These are phyloP conservation scores for Lasiodiplodia gonubiensis DNA, from an alignment of 2,329 filamentous ascomycete genomes.

Conservation along the genomic window DNA sequence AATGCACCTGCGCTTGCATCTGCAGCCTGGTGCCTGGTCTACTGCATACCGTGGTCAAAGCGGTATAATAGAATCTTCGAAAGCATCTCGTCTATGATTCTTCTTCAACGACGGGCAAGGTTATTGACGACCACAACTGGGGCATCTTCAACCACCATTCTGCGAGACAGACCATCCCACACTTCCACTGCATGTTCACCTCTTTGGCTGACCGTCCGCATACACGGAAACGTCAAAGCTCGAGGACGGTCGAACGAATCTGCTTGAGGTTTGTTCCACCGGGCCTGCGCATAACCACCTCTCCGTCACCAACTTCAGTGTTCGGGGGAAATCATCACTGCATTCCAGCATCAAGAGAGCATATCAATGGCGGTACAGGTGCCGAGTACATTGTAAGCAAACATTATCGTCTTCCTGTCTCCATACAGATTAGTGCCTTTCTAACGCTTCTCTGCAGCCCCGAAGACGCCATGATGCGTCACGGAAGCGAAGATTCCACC, in stretches of 20 bases:
- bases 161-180: neutral
- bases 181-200: too few species aligned
- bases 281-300: too few species aligned
- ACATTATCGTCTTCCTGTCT: neutral
- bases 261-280: too few species aligned
- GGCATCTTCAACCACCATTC: neutral
- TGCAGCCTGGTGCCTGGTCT: neutral
- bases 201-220: too few species aligned
- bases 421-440: neutral
- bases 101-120: neutral
- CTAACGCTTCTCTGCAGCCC: neutral
- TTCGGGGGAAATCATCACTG: neutral
- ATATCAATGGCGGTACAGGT: neutral
- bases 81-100: neutral
- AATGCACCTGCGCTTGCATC: neutral
- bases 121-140: neutral
- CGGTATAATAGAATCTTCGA: neutral
- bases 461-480: neutral
- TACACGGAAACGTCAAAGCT: too few species aligned
- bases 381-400: neutral
- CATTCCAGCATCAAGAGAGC: neutral
- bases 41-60: neutral
- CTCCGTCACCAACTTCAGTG: neutral
- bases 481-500: neutral
- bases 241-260: too few species aligned